Conservation (phyloP, 257 asterid species). For the Dorcoceras hygrometricum region DNA sequence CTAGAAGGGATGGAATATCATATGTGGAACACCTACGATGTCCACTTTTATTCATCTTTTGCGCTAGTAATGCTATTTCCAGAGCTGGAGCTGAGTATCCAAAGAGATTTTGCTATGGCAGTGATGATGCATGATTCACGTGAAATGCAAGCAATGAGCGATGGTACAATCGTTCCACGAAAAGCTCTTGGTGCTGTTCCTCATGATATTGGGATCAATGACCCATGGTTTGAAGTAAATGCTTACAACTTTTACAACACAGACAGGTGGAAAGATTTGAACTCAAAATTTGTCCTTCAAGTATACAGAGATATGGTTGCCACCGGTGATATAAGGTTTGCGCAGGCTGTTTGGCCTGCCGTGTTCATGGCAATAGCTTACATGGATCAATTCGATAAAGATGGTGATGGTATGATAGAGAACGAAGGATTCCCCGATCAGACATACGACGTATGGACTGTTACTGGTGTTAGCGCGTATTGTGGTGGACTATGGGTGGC, state of each 20-base stretch:
- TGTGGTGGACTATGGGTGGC: constrained; percentile 87
- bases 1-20: constrained; percentile 86
- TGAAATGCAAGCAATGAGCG: constrained; percentile 42
- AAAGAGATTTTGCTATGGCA: constrained; percentile 79
- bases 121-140: constrained; percentile 81
- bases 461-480: constrained; percentile 63
- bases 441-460: constrained; percentile 79
- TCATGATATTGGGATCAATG: constrained; percentile 75
- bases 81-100: constrained; percentile 68
- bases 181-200: constrained; percentile 87
- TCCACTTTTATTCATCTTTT: constrained; percentile 74
- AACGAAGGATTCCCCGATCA: constrained; percentile 78
- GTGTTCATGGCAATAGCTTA: constrained; percentile 74
- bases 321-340: constrained; percentile 65
- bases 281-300: constrained; percentile 76
- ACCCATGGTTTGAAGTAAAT: constrained; percentile 85
- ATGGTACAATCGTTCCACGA: constrained; percentile 53
- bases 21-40: constrained; percentile 82
- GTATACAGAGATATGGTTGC: constrained; percentile 71
- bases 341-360: constrained; percentile 76
- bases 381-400: constrained; percentile 82
- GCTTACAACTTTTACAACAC: constrained; percentile 60
- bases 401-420: constrained; percentile 84
- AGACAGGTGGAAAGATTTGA: constrained; percentile 83
- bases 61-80: constrained; percentile 67